Evolutionary conservation across 192 early-diverging fungal genomes (phyloP), one percentile per base, ranked within the genome.

Genomic region (Funneliformis mosseae): DNA sequence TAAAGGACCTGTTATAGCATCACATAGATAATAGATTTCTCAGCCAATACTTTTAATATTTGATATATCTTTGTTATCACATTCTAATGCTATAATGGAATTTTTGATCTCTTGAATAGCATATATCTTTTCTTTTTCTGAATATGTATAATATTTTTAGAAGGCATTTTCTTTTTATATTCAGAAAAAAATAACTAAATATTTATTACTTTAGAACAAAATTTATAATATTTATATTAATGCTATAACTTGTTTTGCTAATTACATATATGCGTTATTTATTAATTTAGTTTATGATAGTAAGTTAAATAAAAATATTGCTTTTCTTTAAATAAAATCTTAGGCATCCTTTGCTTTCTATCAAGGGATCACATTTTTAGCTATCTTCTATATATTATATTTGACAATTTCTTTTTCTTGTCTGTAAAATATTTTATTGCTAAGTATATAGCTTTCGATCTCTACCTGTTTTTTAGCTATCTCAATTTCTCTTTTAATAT

Each of bases 391-490:
- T 33, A 33, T 33, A 33, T 33, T 33, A 33, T 33, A 33, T 33
- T 33, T 33, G 3, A 33, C 33, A 2, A 33, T 33, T 33, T 33
- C 33, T 33, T 33, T 33, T 63, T 63, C 61, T 8, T 63, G 14
- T 16, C 61, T 5, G 0, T 63, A 3, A 8, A 63, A 8, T 8
- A 63, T 63, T 63, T 5, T 8, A 63, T 63, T 63, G 8, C 8
- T 1, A 63, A 63, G 14, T 5, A 63, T 63, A 63, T 6, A 63
- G 0, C 61, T 63, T 63, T 63, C 61, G 61, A 63, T 63, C 61
- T 63, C 25, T 27, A 63, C 61, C 61, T 63, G 14, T 45, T 63
- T 63, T 63, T 63, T 63, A 63, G 61, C 61, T 60, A n/a, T 60
- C 3, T 60, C 59, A 60, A 60, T 60, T 60, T 60, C 59, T 3